Evolutionary conservation across 345 rosid species (phyloP).

Genomic region (Punica granatum): DNA sequence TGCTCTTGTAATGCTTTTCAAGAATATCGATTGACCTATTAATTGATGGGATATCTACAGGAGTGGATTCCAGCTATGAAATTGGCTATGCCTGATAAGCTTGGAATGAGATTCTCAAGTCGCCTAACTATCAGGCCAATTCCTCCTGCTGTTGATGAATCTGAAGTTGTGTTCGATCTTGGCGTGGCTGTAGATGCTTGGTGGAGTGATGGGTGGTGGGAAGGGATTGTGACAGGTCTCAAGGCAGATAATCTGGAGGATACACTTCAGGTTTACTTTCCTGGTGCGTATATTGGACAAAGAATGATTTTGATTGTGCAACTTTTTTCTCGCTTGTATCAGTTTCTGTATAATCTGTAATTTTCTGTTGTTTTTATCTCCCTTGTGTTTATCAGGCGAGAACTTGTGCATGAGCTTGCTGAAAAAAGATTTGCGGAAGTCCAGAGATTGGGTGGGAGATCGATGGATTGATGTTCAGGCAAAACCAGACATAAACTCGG

Average conservation of each 20-base stretch:
- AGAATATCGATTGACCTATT: neutral
- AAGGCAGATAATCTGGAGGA: constrained; percentile 27
- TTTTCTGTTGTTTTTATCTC: constrained; percentile 8
- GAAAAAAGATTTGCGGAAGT: constrained; percentile 55
- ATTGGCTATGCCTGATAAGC: constrained; percentile 70
- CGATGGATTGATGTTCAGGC: constrained; percentile 66
- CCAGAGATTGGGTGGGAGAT: constrained; percentile 77
- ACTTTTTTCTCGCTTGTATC: constrained; percentile 4
- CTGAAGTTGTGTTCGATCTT: constrained; percentile 24
- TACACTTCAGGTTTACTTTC: constrained; percentile 51
- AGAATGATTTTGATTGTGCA: neutral
- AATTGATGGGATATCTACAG: constrained; percentile 22
- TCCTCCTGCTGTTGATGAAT: constrained; percentile 36
- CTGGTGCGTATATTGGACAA: constrained; percentile 41
- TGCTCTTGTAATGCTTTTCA: neutral
- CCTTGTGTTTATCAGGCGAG: constrained; percentile 49
- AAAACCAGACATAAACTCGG: constrained; percentile 52
- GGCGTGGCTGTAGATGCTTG: constrained; percentile 92
- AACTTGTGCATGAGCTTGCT: constrained; percentile 41
- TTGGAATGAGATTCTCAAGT: constrained; percentile 61
- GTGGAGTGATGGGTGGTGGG: constrained; percentile 99
- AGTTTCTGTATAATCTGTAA: neutral
- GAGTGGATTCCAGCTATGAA: constrained; percentile 83
- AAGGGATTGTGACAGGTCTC: constrained; percentile 61
- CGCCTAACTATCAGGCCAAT: constrained; percentile 72